These are phyloP conservation scores for Candida glaebosa DNA, from an alignment of 805 yeast species.

Conservation along the genomic window DNA sequence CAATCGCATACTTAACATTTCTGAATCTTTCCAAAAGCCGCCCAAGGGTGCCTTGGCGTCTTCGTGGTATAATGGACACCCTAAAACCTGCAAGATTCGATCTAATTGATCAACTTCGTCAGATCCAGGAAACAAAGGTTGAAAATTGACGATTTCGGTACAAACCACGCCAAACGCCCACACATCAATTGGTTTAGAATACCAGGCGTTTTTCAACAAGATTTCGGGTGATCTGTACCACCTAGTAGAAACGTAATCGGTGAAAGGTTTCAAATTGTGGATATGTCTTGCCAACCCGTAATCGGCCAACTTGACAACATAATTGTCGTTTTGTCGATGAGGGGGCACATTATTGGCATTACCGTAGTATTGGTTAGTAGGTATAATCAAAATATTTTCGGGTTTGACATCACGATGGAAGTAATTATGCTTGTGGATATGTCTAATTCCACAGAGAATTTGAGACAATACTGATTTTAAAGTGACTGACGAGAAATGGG, in stretches of 20 bases:
- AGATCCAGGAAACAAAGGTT: conserved; percentile 82
- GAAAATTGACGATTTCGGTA: conserved; percentile 64
- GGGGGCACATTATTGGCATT: conserved; percentile 36
- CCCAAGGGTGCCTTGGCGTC: conserved; percentile 47
- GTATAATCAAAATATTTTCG: conserved; percentile 77
- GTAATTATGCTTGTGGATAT: conserved; percentile 67
- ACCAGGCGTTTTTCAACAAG: conserved; percentile 56
- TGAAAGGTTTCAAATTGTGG: conserved; percentile 51
- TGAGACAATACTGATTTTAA: conserved; percentile 69
- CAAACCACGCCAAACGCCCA: conserved; percentile 88
- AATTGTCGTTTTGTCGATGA: conserved; percentile 39
- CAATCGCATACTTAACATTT: conserved; percentile 44
- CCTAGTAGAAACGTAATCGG: conserved; percentile 77
- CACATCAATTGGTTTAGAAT: conserved; percentile 70
- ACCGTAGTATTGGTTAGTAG: conserved; percentile 53
- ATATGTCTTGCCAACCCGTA: conserved; percentile 72
- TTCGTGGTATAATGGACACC: conserved; percentile 56
- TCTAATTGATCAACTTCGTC: conserved; percentile 76
- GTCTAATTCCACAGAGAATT: conserved; percentile 70
- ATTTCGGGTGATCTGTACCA: conserved; percentile 89
- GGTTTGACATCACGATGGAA: conserved; percentile 94
- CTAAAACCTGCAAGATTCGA: conserved; percentile 64
- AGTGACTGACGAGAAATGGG: conserved; percentile 53
- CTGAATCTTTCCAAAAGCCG: conserved; percentile 72
- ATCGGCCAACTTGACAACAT: conserved; percentile 73